Conservation (phyloP, 768 basidiomycete genomes). For the button mushroom (Agaricus bisporus) region DNA sequence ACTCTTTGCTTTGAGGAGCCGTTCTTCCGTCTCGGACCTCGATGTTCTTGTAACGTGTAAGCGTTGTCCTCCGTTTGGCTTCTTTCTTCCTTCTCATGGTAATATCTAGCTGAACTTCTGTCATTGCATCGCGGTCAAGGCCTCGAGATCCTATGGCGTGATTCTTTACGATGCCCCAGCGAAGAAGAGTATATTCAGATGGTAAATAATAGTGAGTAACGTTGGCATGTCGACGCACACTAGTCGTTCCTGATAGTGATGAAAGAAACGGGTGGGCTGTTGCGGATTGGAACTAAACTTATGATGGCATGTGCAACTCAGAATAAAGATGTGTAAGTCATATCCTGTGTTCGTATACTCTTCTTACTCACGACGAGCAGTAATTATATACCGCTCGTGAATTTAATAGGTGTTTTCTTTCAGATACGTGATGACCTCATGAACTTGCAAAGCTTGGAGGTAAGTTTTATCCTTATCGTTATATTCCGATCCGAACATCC, state of each 20-base stretch:
- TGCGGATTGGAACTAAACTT: slow-evolving; percentile 87
- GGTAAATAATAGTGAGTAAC: slow-evolving; percentile 84
- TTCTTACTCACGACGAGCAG: slow-evolving; percentile 29
- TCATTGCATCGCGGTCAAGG: slow-evolving; percentile 95
- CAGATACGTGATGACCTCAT: slow-evolving; percentile 98
- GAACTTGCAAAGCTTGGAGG: slow-evolving; percentile 87
- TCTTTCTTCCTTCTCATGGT: background rate
- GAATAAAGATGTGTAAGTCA: slow-evolving; percentile 49
- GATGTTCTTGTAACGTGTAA: slow-evolving; percentile 72
- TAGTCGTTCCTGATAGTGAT: background rate
- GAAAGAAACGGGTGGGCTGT: slow-evolving; percentile 89
- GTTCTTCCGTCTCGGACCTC: slow-evolving; percentile 35
- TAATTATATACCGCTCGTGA: slow-evolving; percentile 88
- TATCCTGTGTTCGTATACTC: background rate
- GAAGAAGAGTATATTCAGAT: slow-evolving; percentile 94
- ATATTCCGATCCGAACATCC: background rate
- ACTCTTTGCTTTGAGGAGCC: slow-evolving; percentile 51
- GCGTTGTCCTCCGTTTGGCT: slow-evolving; percentile 7
- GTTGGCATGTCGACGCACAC: background rate
- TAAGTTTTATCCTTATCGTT: slow-evolving; percentile 22
- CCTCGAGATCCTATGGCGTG: slow-evolving; percentile 91
- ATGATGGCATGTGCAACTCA: slow-evolving; percentile 88
- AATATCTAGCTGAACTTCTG: slow-evolving; percentile 50
- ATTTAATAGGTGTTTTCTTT: slow-evolving; percentile 90
- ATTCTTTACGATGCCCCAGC: slow-evolving; percentile 83